These are phyloP conservation scores for Colletotrichum navitas DNA, from an alignment of 2,329 filamentous ascomycete genomes.

Conservation along the genomic window DNA sequence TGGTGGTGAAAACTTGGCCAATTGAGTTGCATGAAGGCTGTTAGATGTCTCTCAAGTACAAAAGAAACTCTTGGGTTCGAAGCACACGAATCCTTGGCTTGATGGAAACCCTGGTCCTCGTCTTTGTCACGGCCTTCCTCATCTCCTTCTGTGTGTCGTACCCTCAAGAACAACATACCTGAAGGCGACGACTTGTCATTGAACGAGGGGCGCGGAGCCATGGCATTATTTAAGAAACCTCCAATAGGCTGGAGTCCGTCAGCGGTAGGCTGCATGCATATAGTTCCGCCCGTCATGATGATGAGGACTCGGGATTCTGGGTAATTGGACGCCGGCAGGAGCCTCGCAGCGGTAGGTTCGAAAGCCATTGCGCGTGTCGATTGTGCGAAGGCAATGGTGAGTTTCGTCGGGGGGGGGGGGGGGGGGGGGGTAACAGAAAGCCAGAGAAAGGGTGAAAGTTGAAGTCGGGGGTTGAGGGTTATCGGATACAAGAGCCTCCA, in stretches of 20 bases:
- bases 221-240: conserved; percentile 84
- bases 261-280: conserved; percentile 88
- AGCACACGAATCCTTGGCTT: background rate
- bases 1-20: background rate
- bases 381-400: background rate
- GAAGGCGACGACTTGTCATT: conserved; percentile 77
- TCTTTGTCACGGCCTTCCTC: background rate
- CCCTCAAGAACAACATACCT: conserved; percentile 47
- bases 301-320: conserved; percentile 87
- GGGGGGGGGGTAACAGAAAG: background rate
- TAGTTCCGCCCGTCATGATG: conserved; percentile 90
- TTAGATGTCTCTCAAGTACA: background rate
- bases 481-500: conserved; percentile 26
- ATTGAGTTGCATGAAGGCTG: background rate
- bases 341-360: conserved; percentile 28
- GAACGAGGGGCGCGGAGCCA: conserved; percentile 86
- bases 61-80: background rate
- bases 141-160: background rate
- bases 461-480: conserved; percentile 29
- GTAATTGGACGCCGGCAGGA: conserved; percentile 47
- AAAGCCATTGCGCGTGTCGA: conserved; percentile 24
- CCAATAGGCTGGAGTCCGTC: conserved; percentile 84
- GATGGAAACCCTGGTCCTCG: conserved; percentile 6
- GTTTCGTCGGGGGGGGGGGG: no score
- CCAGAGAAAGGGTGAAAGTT: background rate